Percentiles rank a stretch among this genome's conserved stretches.
phyloP scores from a whole-genome alignment of 768 basidiomycete species.

The Trichaptum fuscoviolaceum region DNA sequence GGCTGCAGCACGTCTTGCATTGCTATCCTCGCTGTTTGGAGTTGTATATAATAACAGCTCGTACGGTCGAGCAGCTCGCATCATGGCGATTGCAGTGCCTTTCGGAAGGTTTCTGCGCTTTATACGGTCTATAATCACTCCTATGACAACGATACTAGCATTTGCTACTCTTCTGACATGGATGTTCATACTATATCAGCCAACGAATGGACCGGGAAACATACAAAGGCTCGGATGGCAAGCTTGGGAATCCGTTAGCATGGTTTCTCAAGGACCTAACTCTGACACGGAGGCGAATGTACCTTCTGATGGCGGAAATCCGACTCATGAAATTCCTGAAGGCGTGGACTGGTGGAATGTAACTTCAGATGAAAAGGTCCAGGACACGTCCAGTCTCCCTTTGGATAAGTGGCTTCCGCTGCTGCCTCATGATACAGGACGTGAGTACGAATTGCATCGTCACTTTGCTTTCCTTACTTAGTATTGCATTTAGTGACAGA shows the following conservation, averaged over 20 bases:
- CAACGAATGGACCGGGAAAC: slow-evolving; percentile 63
- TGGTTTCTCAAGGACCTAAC: slow-evolving; percentile 11
- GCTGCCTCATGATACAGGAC: slow-evolving; percentile 69
- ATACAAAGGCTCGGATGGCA: slow-evolving; percentile 84
- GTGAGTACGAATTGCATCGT: slow-evolving; percentile 36
- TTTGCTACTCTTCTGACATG: slow-evolving; percentile 73
- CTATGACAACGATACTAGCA: slow-evolving; percentile 52
- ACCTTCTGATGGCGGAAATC: slow-evolving; percentile 17
- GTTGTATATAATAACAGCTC: background rate
- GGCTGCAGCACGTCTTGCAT: background rate
- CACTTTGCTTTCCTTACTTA: background rate
- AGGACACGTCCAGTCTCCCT: slow-evolving; percentile 65
- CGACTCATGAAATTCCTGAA: slow-evolving; percentile 17
- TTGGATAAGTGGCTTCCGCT: slow-evolving; percentile 77
- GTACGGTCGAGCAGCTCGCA: background rate
- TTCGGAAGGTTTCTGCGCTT: slow-evolving; percentile 38
- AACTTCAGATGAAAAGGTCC: slow-evolving; percentile 30
- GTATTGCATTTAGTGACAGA: slow-evolving; percentile 58
- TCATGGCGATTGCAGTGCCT: background rate
- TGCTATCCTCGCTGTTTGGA: background rate
- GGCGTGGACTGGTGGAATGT: slow-evolving; percentile 71
- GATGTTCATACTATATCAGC: slow-evolving; percentile 78
- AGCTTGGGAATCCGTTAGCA: slow-evolving; percentile 66
- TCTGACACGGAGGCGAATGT: slow-evolving; percentile 12
- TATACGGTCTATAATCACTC: slow-evolving; percentile 49